Conservation (phyloP, 768 basidiomycete species). For the Boletales sp. region DNA sequence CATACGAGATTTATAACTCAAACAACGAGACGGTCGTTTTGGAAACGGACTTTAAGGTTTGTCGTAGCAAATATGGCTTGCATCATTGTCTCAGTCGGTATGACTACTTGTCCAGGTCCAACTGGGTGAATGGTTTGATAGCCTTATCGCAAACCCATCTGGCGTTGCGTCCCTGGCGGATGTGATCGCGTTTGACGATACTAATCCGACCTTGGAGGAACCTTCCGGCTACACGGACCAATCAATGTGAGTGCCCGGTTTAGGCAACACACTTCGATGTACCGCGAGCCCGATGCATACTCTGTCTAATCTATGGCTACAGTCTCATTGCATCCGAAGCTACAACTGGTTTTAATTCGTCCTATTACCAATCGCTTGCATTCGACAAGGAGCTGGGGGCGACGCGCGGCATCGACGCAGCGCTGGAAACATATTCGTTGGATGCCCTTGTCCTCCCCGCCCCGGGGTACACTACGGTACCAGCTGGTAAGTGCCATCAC, state of each 20-base stretch:
- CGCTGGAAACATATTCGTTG: conserved; percentile 39
- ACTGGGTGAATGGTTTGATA: conserved; percentile 45
- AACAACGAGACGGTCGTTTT: conserved; percentile 56
- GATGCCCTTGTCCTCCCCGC: conserved; percentile 51
- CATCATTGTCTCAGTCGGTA: background rate
- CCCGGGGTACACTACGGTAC: conserved; percentile 17
- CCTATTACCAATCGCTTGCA: conserved; percentile 44
- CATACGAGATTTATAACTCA: conserved; percentile 44
- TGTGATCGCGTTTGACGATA: conserved; percentile 53
- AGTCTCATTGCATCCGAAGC: conserved; percentile 23
- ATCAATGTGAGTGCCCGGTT: conserved; percentile 32
- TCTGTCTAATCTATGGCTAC: no score
- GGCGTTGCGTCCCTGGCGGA: conserved; percentile 58
- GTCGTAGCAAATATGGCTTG: background rate
- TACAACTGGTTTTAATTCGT: conserved; percentile 26
- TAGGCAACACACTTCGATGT: no score
- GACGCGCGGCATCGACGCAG: conserved; percentile 53
- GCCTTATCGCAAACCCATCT: conserved; percentile 50
- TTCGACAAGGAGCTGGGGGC: conserved; percentile 47
- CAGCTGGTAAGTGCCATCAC: conserved; percentile 14
- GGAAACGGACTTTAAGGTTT: conserved; percentile 58
- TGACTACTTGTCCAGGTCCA: conserved; percentile 39
- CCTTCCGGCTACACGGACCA: conserved; percentile 34
- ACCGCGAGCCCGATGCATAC: no score
- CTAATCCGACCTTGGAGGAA: conserved; percentile 47